phyloP scores from a whole-genome alignment of 2,329 filamentous ascomycete species.

The Ophiostoma montium region DNA sequence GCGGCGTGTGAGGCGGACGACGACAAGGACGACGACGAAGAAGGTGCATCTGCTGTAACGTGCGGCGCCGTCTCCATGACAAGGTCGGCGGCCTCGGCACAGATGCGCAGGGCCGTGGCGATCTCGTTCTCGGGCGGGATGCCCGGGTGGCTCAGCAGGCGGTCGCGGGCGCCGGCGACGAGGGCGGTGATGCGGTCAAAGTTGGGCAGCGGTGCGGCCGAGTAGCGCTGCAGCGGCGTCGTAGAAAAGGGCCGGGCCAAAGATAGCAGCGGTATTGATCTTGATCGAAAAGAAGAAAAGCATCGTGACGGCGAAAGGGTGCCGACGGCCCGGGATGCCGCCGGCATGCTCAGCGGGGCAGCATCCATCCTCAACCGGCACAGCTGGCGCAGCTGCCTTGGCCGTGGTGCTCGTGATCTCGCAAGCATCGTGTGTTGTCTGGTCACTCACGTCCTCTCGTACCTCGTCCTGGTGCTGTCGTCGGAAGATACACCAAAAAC shows the following conservation, averaged over 20 bases:
- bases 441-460: neutral
- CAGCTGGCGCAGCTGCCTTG: neutral
- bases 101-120: constrained; percentile 29
- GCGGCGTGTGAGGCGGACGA: neutral
- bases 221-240: constrained; percentile 3
- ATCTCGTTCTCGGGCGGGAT: constrained; percentile 31
- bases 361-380: neutral
- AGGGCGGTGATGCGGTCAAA: constrained; percentile 26
- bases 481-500: no score
- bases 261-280: no score
- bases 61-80: constrained; percentile 22
- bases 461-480: no score
- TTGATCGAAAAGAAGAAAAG: no score
- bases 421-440: constrained; percentile 17
- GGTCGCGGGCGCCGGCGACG: constrained; percentile 28
- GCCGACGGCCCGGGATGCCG: no score
- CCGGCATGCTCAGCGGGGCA: no score
- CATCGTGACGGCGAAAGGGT: no score
- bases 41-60: no score
- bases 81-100: constrained; percentile 28
- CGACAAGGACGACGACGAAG: no score
- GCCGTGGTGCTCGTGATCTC: neutral
- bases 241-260: neutral
- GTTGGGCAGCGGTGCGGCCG: constrained; percentile 18
- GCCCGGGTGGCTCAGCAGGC: constrained; percentile 29